A percentile compares a stretch with the other conserved stretches of the same genome.
Conservation (phyloP, 192 early-diverging fungal species). For the Coemansia sp. region DNA sequence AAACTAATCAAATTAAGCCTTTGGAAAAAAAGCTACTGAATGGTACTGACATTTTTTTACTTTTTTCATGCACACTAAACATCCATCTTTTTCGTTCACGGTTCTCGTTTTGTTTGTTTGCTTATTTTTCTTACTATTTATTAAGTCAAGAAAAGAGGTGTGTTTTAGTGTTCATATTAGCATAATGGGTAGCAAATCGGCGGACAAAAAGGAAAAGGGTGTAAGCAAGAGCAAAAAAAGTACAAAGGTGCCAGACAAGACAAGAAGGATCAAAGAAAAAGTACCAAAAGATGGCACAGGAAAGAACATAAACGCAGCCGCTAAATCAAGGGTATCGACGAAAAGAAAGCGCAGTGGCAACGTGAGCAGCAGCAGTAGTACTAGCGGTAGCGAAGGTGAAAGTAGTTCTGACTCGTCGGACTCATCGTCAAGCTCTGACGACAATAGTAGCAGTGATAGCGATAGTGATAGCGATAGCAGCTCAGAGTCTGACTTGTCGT, state of each 20-base stretch:
- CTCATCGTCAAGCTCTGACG: background rate
- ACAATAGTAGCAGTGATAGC: background rate
- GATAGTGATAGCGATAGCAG: background rate
- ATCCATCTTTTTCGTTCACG: slow-evolving; percentile 4
- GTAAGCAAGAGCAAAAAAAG: slow-evolving; percentile 13
- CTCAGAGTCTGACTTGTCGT: slow-evolving; percentile 1
- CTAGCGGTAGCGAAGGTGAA: background rate
- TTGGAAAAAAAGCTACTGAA: background rate
- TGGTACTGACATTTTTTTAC: background rate
- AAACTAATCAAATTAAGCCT: background rate
- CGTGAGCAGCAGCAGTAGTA: slow-evolving; percentile 1
- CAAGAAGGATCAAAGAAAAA: slow-evolving; percentile 3
- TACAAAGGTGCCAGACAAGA: background rate
- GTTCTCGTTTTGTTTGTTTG: background rate
- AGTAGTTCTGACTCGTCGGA: slow-evolving; percentile 2
- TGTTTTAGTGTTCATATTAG: slow-evolving; percentile 5
- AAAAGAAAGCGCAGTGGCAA: slow-evolving; percentile 14
- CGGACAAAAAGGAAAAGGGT: slow-evolving; percentile 6
- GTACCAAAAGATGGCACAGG: background rate
- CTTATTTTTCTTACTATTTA: background rate
- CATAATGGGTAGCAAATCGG: slow-evolving; percentile 28
- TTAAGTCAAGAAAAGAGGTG: background rate
- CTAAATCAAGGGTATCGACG: background rate
- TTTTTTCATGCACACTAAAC: background rate
- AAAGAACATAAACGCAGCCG: background rate